Evolutionary conservation across 192 early-diverging fungal genomes (phyloP), one percentile per base, ranked within the genome.

Genomic region (Phycomyces nitens): DNA sequence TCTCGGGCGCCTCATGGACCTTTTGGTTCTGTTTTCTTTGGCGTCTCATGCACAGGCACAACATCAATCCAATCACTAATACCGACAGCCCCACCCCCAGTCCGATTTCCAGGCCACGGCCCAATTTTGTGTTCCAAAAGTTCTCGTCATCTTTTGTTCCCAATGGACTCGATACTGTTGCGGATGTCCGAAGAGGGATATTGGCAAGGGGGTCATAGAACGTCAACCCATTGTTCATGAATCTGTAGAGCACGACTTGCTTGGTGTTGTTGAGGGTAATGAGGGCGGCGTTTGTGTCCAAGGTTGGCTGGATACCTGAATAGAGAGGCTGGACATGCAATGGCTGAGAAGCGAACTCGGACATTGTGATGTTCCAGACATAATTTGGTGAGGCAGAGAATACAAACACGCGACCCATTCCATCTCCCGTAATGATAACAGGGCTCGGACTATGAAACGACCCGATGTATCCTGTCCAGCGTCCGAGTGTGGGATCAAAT

Each of bases 321-420:
- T 47, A 18, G 18, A 47, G 44, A 6, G 44, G 44, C 18, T 47
- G 44, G 44, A 47, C 44, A 47, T 47, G 44, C 44, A 47, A 18
- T 11, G 44, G 44, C 3, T 47, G 44, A 18, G 12, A 14, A 47
- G 44, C 44, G 18, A 47, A 47, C 12, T 47, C 44, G 12, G 44
- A 47, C 44, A 47, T 47, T 47, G 44, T n/a, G 44, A 47, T 14
- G 18, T 18, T 47, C 44, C 44, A 47, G 44, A 47, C 44, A 47
- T n/a, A 18, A 47, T 18, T 47, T 14, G 44, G 44, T n/a, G 44
- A 2, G 15, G 18, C 18, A n/a, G 44, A 47, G 44, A 47, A 47
- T 18, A 18, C 44, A 47, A n/a, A 47, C 12, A 47, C 18, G 18
- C 18, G 18, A 18, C 44, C 44, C 44, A 47, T 47, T 18, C 12